Conservation (phyloP, 768 basidiomycete species). For the Boletus reticulatus region DNA sequence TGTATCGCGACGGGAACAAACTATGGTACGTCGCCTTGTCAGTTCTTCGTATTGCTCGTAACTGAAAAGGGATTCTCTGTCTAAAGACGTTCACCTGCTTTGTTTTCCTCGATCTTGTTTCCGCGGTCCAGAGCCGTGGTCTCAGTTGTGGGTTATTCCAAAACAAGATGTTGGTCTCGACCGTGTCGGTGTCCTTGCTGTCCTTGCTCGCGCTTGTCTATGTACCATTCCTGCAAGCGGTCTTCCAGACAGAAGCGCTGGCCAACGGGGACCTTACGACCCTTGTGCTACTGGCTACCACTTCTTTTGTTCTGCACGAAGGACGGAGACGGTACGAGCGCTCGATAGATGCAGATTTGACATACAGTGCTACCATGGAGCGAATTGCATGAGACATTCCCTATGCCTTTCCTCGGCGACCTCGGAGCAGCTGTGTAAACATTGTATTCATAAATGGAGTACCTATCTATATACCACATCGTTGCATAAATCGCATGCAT, state of each 20-base stretch:
- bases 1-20: constrained; percentile 87
- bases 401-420: background rate
- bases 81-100: constrained; percentile 94
- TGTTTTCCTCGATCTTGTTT: constrained; percentile 95
- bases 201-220: constrained; percentile 87
- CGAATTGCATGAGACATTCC: constrained; percentile 52
- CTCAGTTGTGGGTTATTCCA: constrained; percentile 79
- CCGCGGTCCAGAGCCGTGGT: constrained; percentile 92
- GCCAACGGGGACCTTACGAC: constrained; percentile 63
- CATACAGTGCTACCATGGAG: constrained; percentile 49
- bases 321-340: constrained; percentile 76
- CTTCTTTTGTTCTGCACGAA: constrained; percentile 75
- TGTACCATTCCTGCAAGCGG: constrained; percentile 82
- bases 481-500: constrained; percentile 3
- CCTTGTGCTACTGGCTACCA: constrained; percentile 63
- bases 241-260: constrained; percentile 93
- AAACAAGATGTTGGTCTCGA: constrained; percentile 88
- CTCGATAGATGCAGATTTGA: constrained; percentile 50
- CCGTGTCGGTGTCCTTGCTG: constrained; percentile 82
- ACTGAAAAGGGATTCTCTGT: background rate
- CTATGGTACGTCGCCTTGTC: constrained; percentile 66
- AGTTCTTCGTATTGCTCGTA: background rate
- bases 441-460: background rate
- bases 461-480: constrained; percentile 6
- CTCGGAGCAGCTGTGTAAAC: too few relatives aligned